Evolutionary conservation across 768 basidiomycete species (phyloP), one percentile per base, ranked within the genome.

Genomic region (Mycena crocata): DNA sequence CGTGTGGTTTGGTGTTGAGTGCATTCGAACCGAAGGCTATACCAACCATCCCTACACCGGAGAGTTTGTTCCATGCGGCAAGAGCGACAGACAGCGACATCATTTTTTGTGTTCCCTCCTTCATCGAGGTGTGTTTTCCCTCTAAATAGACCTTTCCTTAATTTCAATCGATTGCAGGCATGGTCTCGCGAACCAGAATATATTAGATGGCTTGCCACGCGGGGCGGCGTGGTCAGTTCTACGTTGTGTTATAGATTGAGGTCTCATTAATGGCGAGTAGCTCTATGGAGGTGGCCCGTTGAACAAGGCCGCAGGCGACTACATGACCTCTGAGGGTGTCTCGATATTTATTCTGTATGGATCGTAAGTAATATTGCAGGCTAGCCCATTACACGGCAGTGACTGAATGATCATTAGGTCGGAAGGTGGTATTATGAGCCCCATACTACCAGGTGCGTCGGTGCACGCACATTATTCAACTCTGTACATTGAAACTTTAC

Each of bases 241-340:
- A 51, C 49, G 12, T 55, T 30, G 21, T n/a, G 17, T 17, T 40
- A 31, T 35, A n/a, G 9, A 6, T 56, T 23, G 44, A 8, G 21
- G 21, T 32, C 17, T 44, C 8, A 31, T 7, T 21, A 19, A 17
- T 13, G 21, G n/a, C 13, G 14, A 17, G 35, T 51, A 84, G 83
- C 26, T 69, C 0, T 83, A 71, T 48, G 78, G 76, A 15, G 82
- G 83, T 17, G 82, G 79, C 0, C 77, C 81, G 5, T 57, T 84
- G 3, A 77, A 79, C 21, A 69, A 77, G 56, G 73, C 74, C 5
- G 67, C 76, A 3, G 83, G 82, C 0, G 78, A 83, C 23, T 57
- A 51, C n/a, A 56, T 84, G 24, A 71, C 70, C 3, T 62, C 70
- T 7, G 67, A 77, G 21, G 83, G 82, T 0, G 79, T 83, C 2